Percentiles rank a stretch among this genome's conserved stretches.
Conservation (phyloP, 1,284 basidiomycete species). For the Tylopilus orsonianus region DNA sequence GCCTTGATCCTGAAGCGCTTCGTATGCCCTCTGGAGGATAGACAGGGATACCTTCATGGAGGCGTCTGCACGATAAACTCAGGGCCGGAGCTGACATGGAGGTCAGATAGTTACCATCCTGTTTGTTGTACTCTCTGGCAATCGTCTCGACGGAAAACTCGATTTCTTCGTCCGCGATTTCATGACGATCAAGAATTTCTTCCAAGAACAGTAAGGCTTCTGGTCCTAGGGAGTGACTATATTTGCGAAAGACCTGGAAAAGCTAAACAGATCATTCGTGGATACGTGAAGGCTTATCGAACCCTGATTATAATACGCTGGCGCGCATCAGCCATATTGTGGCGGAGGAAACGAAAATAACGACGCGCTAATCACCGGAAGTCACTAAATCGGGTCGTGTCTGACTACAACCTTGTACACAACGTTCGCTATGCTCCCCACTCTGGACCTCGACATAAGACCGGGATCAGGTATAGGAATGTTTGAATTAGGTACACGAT, state of each 20-base stretch:
- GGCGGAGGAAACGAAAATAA: not conserved
- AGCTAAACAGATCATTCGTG: not conserved
- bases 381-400: conserved; percentile 17
- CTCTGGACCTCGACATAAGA: conserved; percentile 70
- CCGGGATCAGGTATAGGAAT: conserved; percentile 78
- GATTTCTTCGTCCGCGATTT: conserved; percentile 69
- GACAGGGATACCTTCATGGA: conserved; percentile 76
- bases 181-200: conserved; percentile 63
- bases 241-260: conserved; percentile 74
- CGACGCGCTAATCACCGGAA: conserved; percentile 8
- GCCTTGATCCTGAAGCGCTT: conserved; percentile 73
- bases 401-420: not conserved
- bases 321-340: conserved; percentile 41
- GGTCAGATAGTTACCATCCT: conserved; percentile 65
- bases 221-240: conserved; percentile 78
- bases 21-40: conserved; percentile 80
- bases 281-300: conserved; percentile 3
- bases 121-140: conserved; percentile 88
- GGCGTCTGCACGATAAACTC: conserved; percentile 51
- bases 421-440: conserved; percentile 52
- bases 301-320: conserved; percentile 70
- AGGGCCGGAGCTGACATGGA: conserved; percentile 12
- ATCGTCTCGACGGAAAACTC: conserved; percentile 81
- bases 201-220: conserved; percentile 71
- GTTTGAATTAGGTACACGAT: conserved; percentile 67